Evolutionary conservation across 129 eudicot genomes (phyloP).

Genomic region (Solidago caesia): DNA sequence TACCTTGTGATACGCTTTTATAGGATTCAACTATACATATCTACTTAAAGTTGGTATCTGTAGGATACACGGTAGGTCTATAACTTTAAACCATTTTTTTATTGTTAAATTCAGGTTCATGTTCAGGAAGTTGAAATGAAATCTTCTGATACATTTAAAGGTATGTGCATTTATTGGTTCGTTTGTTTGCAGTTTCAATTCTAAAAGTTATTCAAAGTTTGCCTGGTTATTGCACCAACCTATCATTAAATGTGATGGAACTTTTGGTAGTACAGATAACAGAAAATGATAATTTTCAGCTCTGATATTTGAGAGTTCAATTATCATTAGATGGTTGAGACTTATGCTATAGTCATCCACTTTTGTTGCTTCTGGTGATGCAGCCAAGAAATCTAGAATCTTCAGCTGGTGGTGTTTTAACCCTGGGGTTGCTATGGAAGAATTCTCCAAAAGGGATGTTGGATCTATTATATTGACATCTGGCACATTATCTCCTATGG

Average conservation of each 20-base stretch:
- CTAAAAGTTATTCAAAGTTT: background rate
- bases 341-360: slow-evolving; percentile 10
- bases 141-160: slow-evolving; percentile 51
- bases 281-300: background rate
- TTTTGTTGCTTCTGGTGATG: slow-evolving; percentile 24
- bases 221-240: background rate
- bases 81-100: slow-evolving; percentile 15
- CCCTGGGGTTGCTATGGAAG: slow-evolving; percentile 96
- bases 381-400: slow-evolving; percentile 77
- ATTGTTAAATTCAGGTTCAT: slow-evolving; percentile 63
- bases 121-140: slow-evolving; percentile 75
- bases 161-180: slow-evolving; percentile 28
- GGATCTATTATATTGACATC: slow-evolving; percentile 95
- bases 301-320: background rate
- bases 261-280: background rate
- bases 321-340: background rate
- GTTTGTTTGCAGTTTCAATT: slow-evolving; percentile 7
- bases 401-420: slow-evolving; percentile 99
- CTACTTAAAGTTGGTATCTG: slow-evolving; percentile 7
- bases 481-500: slow-evolving; percentile 96
- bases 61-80: slow-evolving; percentile 13
- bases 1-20: slow-evolving; percentile 7
- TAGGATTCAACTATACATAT: slow-evolving; percentile 3
- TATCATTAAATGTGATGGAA: background rate
- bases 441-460: slow-evolving; percentile 65